Evolutionary conservation across 176 grass and related monocot genomes (phyloP).

Genomic region (Ampelocalamus luodianensis): DNA sequence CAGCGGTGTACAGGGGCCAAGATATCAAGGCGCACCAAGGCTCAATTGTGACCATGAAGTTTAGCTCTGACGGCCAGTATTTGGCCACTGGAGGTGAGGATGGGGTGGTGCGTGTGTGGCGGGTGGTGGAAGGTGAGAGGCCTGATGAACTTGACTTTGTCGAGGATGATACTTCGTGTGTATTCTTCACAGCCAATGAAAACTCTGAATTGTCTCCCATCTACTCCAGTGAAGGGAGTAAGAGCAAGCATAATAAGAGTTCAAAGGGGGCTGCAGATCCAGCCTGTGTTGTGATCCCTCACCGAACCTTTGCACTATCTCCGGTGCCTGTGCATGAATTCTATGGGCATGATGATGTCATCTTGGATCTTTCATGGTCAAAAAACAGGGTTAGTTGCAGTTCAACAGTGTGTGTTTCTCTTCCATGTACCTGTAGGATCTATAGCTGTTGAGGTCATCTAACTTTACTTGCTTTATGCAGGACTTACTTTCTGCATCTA

Average conservation of each 20-base stretch:
- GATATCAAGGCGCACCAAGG: conserved; percentile 83
- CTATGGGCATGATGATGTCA: conserved; percentile 61
- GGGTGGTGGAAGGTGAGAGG: conserved; percentile 59
- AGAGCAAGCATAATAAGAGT: conserved; percentile 52
- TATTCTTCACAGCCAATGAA: conserved; percentile 73
- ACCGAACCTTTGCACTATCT: conserved; percentile 62
- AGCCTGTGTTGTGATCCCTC: conserved; percentile 80
- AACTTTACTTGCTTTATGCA: conserved; percentile 42
- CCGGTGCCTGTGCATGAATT: conserved; percentile 76
- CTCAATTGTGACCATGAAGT: conserved; percentile 75
- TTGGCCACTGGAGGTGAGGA: conserved; percentile 89
- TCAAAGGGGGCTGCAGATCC: conserved; percentile 54
- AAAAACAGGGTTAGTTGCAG: conserved; percentile 64
- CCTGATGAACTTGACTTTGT: conserved; percentile 48
- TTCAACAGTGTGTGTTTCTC: conserved; percentile 13
- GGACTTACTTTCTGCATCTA: conserved; percentile 76
- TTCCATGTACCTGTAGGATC: conserved; percentile 17
- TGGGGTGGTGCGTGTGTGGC: conserved; percentile 79
- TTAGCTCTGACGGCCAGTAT: conserved; percentile 71
- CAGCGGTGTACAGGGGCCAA: conserved; percentile 75
- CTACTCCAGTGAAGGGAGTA: conserved; percentile 50
- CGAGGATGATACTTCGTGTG: conserved; percentile 68
- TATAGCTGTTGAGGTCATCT: conserved; percentile 40
- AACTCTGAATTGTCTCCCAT: conserved; percentile 67
- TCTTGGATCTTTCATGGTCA: conserved; percentile 96